phyloP scores from a whole-genome alignment of 768 basidiomycete genomes.

The Trametes cubensis region DNA sequence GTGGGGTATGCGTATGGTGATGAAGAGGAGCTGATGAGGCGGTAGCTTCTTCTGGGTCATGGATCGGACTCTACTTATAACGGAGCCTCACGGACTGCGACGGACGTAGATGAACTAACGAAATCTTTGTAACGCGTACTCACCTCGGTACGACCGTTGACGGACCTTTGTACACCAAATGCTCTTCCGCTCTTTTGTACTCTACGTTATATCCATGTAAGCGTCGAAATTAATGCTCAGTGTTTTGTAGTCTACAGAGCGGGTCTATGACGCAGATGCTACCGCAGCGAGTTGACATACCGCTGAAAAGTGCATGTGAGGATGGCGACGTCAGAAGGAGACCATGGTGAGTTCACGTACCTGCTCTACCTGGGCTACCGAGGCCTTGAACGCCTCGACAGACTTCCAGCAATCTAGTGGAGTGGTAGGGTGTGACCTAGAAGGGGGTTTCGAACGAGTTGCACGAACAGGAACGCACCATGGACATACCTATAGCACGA shows the following conservation, averaged over 20 bases:
- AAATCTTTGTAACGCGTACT: slow-evolving; percentile 10
- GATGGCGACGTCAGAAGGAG: background rate
- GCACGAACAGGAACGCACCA: slow-evolving; percentile 7
- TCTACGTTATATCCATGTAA: background rate
- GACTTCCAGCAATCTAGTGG: slow-evolving; percentile 78
- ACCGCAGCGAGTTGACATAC: slow-evolving; percentile 58
- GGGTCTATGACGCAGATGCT: slow-evolving; percentile 9
- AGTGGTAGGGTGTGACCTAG: slow-evolving; percentile 46
- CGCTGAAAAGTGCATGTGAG: slow-evolving; percentile 43
- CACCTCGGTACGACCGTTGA: slow-evolving; percentile 9
- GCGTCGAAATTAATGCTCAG: background rate
- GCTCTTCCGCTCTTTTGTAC: slow-evolving; percentile 5
- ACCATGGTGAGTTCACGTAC: slow-evolving; percentile 40
- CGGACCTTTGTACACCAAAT: slow-evolving; percentile 16
- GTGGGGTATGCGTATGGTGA: slow-evolving; percentile 35
- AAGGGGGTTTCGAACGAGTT: background rate
- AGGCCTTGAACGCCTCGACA: slow-evolving; percentile 67
- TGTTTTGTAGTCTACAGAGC: slow-evolving; percentile 5
- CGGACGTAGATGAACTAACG: slow-evolving; percentile 22
- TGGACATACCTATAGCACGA: slow-evolving; percentile 73
- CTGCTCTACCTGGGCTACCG: slow-evolving; percentile 70
- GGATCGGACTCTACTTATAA: slow-evolving; percentile 19
- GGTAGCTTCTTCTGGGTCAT: background rate
- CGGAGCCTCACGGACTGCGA: slow-evolving; percentile 17
- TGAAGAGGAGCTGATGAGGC: slow-evolving; percentile 25